Evolutionary conservation across 2,329 filamentous ascomycete species (phyloP).

Genomic region (Aspergillus pseudotamarii): DNA sequence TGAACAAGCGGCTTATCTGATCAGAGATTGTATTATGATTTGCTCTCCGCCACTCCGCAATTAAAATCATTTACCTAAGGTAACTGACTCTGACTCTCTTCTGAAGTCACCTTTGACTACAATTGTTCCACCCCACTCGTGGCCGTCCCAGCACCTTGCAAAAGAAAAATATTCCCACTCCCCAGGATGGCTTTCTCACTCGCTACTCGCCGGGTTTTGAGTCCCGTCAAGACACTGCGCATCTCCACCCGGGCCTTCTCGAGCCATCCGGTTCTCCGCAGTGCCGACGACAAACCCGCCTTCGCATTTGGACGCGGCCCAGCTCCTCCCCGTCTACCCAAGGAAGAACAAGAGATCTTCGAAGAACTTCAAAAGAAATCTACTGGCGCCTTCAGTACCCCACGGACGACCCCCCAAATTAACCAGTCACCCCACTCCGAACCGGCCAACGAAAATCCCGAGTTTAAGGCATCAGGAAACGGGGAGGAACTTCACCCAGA

Average conservation of each 20-base stretch:
- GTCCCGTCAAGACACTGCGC: slow-evolving; percentile 43
- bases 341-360: slow-evolving; percentile 86
- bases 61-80: neutral
- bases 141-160: neutral
- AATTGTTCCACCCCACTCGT: neutral
- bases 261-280: slow-evolving; percentile 26
- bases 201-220: slow-evolving; percentile 39
- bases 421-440: slow-evolving; percentile 53
- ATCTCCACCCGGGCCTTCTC: slow-evolving; percentile 29
- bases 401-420: slow-evolving; percentile 44
- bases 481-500: slow-evolving; percentile 71
- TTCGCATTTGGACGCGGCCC: slow-evolving; percentile 54
- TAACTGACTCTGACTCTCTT: neutral
- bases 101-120: neutral
- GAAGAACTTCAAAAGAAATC: slow-evolving; percentile 79
- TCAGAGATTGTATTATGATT: neutral
- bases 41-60: slow-evolving; percentile 18
- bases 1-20: slow-evolving; percentile 17
- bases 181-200: slow-evolving; percentile 23
- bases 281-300: slow-evolving; percentile 30
- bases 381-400: slow-evolving; percentile 76
- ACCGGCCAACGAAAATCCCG: slow-evolving; percentile 31
- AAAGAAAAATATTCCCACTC: neutral
- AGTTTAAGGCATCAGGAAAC: slow-evolving; percentile 57
- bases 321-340: slow-evolving; percentile 81